phyloP scores from a whole-genome alignment of 2,329 filamentous ascomycete genomes.

The Sporothrix curviconia region DNA sequence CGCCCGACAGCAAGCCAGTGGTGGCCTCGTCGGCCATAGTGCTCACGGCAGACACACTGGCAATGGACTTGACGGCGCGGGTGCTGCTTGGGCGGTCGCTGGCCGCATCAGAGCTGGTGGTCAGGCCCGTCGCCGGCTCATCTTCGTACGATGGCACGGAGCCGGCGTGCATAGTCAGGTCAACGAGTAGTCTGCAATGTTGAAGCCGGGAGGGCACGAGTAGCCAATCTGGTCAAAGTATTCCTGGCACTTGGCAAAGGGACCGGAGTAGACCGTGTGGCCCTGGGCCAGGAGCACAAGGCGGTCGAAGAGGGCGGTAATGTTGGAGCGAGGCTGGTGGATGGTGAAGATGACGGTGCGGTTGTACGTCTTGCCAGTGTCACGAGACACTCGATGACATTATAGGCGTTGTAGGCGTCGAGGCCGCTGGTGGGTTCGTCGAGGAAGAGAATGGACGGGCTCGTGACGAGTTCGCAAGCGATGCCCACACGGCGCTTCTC shows the following conservation, averaged over 20 bases:
- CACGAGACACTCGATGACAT: conserved; percentile 92
- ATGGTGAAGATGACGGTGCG: conserved; percentile 97
- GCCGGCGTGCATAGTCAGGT: conserved; percentile 93
- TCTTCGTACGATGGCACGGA: conserved; percentile 54
- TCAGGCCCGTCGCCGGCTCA: conserved; percentile 22
- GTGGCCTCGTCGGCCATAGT: conserved; percentile 58
- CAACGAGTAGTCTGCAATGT: conserved; percentile 97
- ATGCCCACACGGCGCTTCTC: conserved; percentile 96
- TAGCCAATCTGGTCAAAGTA: conserved; percentile 94
- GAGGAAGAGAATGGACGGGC: conserved; percentile 91
- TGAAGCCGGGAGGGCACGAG: conserved; percentile 90
- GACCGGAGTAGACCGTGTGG: conserved; percentile 86
- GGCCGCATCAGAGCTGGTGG: conserved; percentile 46
- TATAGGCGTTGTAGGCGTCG: conserved; percentile 96
- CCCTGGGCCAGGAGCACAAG: conserved; percentile 87
- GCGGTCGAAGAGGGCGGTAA: conserved; percentile 92
- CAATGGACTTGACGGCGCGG: conserved; percentile 81
- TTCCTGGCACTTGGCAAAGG: conserved; percentile 77
- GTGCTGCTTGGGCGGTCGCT: conserved; percentile 80
- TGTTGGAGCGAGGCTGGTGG: conserved; percentile 95
- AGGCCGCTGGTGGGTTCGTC: conserved; percentile 95
- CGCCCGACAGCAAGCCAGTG: conserved; percentile 28
- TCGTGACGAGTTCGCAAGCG: conserved; percentile 94
- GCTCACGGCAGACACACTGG: conserved; percentile 72
- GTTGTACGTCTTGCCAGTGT: conserved; percentile 91